Conservation (phyloP, 2,329 filamentous ascomycete species). For the Talaromyces sp. region DNA sequence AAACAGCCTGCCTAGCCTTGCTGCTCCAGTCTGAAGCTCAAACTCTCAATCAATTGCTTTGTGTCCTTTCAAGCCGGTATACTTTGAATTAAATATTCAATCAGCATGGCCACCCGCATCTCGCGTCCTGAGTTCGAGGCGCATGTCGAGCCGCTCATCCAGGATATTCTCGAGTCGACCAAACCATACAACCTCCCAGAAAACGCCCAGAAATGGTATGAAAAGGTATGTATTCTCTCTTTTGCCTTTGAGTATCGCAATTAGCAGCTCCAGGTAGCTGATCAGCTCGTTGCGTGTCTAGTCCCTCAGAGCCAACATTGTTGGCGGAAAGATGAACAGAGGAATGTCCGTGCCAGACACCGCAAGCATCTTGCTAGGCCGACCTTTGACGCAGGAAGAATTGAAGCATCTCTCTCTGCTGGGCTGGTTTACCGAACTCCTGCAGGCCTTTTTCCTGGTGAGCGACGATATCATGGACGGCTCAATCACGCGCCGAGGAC, state of each 20-base stretch:
- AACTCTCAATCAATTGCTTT: neutral
- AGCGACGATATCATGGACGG: constrained; percentile 98
- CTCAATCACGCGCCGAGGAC: constrained; percentile 88
- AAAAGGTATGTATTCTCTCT: constrained; percentile 53
- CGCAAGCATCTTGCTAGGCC: constrained; percentile 68
- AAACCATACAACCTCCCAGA: constrained; percentile 77
- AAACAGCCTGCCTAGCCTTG: neutral
- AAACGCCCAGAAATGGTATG: constrained; percentile 79
- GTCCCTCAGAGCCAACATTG: constrained; percentile 77
- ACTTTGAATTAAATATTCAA: neutral
- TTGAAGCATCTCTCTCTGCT: constrained; percentile 84
- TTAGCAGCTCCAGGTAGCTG: neutral
- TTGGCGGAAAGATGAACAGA: constrained; percentile 97
- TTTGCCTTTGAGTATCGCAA: constrained; percentile 3
- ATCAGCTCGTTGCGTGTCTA: constrained; percentile 31
- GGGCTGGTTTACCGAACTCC: constrained; percentile 96
- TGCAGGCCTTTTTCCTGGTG: constrained; percentile 98
- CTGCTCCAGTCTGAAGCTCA: neutral
- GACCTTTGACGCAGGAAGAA: constrained; percentile 69
- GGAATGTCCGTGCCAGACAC: constrained; percentile 97
- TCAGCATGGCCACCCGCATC: constrained; percentile 64
- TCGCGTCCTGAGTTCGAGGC: constrained; percentile 72
- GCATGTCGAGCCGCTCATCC: constrained; percentile 79
- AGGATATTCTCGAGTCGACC: constrained; percentile 74
- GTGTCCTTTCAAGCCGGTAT: neutral